Evolutionary conservation across 202 grass and related monocot genomes (phyloP).

Genomic region (Brachypodium distachyon): DNA sequence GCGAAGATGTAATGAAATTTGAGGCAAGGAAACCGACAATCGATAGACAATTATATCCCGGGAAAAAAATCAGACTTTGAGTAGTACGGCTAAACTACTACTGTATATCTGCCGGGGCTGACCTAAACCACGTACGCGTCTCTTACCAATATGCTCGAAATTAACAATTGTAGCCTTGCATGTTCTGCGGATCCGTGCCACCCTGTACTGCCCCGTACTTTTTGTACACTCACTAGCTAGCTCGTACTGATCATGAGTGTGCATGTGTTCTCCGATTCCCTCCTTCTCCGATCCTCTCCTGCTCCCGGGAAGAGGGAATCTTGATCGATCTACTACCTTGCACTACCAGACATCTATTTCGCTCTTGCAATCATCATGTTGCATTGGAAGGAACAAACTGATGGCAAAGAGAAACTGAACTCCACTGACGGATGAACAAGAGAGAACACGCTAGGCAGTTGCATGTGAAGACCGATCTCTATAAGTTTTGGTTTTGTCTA

Average conservation of each 20-base stretch:
- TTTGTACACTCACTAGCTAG: not conserved
- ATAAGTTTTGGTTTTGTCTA: slow-evolving; percentile 29
- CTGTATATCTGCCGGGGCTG: too few species aligned
- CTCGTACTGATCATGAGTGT: not conserved
- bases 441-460: not conserved
- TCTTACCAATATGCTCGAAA: slow-evolving; percentile 9
- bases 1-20: too few species aligned
- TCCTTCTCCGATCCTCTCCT: not conserved
- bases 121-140: slow-evolving; percentile 13
- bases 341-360: not conserved
- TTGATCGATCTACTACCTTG: not conserved
- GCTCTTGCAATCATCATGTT: not conserved
- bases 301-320: slow-evolving; percentile 26
- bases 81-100: too few species aligned
- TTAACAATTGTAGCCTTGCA: slow-evolving; percentile 22
- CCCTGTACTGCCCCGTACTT: slow-evolving; percentile 30
- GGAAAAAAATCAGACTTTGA: too few species aligned
- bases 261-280: slow-evolving; percentile 27
- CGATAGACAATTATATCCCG: too few species aligned
- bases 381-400: not conserved
- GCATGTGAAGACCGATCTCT: slow-evolving; percentile 24
- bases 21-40: too few species aligned
- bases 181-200: slow-evolving; percentile 39
- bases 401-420: not conserved
- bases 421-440: too few species aligned